Conservation (phyloP, 169 alveolate species). For the Theileria orientalis region DNA sequence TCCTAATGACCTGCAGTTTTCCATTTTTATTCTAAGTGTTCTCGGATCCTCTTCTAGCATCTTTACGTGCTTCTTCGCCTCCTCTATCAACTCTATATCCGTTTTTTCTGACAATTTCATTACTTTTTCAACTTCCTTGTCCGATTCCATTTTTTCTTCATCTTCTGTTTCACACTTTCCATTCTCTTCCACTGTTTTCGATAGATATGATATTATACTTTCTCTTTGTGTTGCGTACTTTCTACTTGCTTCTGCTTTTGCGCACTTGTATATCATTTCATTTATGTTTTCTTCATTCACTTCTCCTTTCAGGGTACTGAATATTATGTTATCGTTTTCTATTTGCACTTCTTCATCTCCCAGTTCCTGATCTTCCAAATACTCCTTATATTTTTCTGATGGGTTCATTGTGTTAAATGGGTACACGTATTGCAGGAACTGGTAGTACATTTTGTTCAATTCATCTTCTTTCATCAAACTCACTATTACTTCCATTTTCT, state of each 20-base stretch:
- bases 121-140: too few relatives aligned
- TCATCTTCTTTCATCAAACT: slow-evolving; percentile 27
- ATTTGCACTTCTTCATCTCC: neutral
- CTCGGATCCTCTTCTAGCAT: neutral
- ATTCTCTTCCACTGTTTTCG: neutral
- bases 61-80: neutral
- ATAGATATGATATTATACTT: neutral
- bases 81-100: neutral
- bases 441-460: slow-evolving; percentile 12
- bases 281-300: neutral
- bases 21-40: neutral
- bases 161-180: too few relatives aligned
- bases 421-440: slow-evolving; percentile 19
- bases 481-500: slow-evolving; percentile 18
- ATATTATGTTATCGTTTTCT: neutral
- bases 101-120: neutral
- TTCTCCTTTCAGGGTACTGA: neutral
- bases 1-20: neutral
- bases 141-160: too few relatives aligned
- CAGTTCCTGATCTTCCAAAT: neutral
- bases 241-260: neutral
- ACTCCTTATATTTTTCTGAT: neutral
- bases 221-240: neutral
- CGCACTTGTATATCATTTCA: neutral
- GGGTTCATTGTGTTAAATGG: neutral